These are phyloP conservation scores for Solanum hybrid DNA, from an alignment of 305 asterid species.

Conservation along the genomic window DNA sequence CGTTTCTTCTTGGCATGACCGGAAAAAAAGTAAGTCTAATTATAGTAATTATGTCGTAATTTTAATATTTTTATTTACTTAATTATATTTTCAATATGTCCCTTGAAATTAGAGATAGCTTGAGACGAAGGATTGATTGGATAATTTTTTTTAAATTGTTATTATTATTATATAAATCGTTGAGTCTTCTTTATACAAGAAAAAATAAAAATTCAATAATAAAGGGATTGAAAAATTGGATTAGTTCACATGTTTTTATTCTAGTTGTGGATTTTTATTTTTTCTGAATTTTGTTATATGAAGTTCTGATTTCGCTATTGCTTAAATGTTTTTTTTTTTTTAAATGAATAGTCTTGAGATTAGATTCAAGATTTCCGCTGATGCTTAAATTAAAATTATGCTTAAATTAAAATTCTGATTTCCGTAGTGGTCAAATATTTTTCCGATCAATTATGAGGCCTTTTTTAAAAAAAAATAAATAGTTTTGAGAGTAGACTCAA, in stretches of 20 bases:
- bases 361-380: neutral
- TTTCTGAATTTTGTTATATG: neutral
- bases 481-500: neutral
- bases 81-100: neutral
- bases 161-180: neutral
- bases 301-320: too few species aligned
- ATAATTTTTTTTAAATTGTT: neutral
- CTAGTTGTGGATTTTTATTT: neutral
- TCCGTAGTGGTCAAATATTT: too few species aligned
- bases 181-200: neutral
- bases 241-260: neutral
- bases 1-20: slow-evolving; percentile 67
- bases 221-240: neutral
- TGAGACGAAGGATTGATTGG: neutral
- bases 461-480: too few species aligned
- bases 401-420: neutral
- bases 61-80: neutral
- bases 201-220: neutral
- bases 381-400: neutral
- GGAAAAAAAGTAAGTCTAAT: slow-evolving; percentile 37
- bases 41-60: neutral
- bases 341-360: too few species aligned
- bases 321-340: too few species aligned
- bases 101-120: neutral
- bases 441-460: too few species aligned